Conservation (phyloP, 441 rosid genomes). For the Populus hybrid region DNA sequence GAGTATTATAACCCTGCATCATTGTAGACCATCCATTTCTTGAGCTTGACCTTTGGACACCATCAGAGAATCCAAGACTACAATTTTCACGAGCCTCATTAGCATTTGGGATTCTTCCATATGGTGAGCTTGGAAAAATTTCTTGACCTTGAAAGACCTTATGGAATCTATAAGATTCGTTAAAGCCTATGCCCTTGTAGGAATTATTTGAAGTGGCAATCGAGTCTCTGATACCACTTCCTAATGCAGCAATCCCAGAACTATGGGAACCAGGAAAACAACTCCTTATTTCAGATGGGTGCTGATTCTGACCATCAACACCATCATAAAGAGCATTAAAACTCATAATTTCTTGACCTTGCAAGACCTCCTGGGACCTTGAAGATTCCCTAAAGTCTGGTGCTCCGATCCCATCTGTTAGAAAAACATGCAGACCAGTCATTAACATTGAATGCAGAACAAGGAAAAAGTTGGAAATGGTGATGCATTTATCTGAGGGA, state of each 20-base stretch:
- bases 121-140: constrained; percentile 29
- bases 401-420: constrained; percentile 65
- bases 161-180: constrained; percentile 63
- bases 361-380: constrained; percentile 99
- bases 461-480: not conserved
- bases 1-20: constrained; percentile 39
- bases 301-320: constrained; percentile 44
- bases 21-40: constrained; percentile 55
- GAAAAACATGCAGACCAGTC: not conserved
- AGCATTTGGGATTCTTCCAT: constrained; percentile 23
- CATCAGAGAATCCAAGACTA: constrained; percentile 38
- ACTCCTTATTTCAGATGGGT: constrained; percentile 35
- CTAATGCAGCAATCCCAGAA: constrained; percentile 26
- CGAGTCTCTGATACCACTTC: constrained; percentile 29
- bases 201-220: constrained; percentile 25
- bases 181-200: constrained; percentile 47
- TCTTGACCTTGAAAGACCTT: constrained; percentile 74
- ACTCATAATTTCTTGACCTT: constrained; percentile 98
- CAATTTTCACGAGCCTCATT: constrained; percentile 38
- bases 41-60: constrained; percentile 34
- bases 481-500: not conserved
- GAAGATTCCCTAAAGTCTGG: constrained; percentile 83
- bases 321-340: constrained; percentile 48
- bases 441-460: not conserved
- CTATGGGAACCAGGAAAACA: constrained; percentile 33